Evolutionary conservation across 208 protist species (phyloP).

Genomic region (Vickermania ingenoplastis): DNA sequence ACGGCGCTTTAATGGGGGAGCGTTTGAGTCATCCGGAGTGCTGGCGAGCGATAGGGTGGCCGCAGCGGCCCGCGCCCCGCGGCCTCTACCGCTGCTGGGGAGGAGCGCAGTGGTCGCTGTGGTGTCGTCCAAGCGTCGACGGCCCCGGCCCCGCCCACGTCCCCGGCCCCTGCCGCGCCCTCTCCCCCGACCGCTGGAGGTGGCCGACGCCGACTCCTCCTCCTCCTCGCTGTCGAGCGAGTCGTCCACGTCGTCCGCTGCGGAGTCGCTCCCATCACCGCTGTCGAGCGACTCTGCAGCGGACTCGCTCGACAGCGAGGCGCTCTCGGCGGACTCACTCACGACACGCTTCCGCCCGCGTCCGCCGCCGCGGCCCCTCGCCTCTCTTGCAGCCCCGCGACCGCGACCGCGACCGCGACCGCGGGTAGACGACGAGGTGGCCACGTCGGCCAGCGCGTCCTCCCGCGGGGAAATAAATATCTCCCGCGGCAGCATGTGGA

Average conservation of each 20-base stretch:
- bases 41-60: not conserved
- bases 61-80: not conserved
- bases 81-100: not conserved
- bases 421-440: not conserved
- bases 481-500: conserved; percentile 5
- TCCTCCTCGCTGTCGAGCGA: conserved; percentile 3
- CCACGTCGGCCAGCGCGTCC: not conserved
- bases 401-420: conserved; percentile 4
- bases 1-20: conserved; percentile 39
- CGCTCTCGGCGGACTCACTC: conserved; percentile 1
- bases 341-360: conserved; percentile 1
- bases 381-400: too few species aligned
- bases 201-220: not conserved
- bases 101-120: not conserved
- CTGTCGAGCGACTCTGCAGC: conserved; percentile 7
- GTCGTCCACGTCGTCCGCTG: conserved; percentile 1
- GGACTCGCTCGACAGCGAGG: not conserved
- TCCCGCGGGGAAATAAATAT: conserved; percentile 3
- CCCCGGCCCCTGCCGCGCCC: conserved; percentile 14
- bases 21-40: not conserved
- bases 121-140: not conserved
- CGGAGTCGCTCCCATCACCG: conserved; percentile 6
- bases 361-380: not conserved
- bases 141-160: conserved; percentile 6
- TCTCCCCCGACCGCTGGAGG: not conserved